Conservation (phyloP, 129 eudicot genomes). For the Pulicaria dysenterica region DNA sequence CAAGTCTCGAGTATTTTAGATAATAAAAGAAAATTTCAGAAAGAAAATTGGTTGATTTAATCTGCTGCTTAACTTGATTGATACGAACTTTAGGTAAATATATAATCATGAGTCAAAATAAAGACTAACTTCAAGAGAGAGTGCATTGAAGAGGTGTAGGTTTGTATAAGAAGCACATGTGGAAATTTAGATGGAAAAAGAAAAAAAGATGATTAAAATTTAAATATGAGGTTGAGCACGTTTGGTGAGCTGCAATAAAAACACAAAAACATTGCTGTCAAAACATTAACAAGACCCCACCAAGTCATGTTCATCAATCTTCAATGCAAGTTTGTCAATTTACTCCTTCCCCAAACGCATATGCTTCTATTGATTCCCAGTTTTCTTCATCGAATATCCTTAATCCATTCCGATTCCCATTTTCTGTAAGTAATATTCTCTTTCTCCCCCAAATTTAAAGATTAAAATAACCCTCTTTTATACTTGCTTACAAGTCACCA, state of each 20-base stretch:
- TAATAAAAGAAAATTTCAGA: no score
- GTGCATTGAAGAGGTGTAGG: not conserved
- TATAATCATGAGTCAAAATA: no score
- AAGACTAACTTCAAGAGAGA: no score
- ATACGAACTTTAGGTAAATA: no score
- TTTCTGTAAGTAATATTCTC: not conserved
- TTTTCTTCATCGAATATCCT: constrained; percentile 39
- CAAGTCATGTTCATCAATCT: constrained; percentile 23
- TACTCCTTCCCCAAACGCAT: constrained; percentile 30
- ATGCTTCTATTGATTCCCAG: constrained; percentile 41
- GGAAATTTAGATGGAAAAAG: constrained; percentile 2
- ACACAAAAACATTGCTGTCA: constrained; percentile 12
- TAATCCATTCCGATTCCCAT: constrained; percentile 17
- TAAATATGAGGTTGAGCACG: constrained; percentile 7
- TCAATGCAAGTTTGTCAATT: not conserved
- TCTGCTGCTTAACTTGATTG: no score
- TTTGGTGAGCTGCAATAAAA: constrained; percentile 8
- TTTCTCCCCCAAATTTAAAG: constrained; percentile 3
- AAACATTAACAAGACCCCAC: constrained; percentile 24
- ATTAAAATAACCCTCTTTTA: not conserved
- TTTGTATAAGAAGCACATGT: constrained; percentile 7
- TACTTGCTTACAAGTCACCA: constrained; percentile 44
- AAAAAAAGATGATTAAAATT: not conserved
- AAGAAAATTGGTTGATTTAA: no score
- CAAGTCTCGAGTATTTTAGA: no score